Base-by-base conservation (phyloP, 768 basidiomycete species). In the Tulasnella sp. region DNA sequence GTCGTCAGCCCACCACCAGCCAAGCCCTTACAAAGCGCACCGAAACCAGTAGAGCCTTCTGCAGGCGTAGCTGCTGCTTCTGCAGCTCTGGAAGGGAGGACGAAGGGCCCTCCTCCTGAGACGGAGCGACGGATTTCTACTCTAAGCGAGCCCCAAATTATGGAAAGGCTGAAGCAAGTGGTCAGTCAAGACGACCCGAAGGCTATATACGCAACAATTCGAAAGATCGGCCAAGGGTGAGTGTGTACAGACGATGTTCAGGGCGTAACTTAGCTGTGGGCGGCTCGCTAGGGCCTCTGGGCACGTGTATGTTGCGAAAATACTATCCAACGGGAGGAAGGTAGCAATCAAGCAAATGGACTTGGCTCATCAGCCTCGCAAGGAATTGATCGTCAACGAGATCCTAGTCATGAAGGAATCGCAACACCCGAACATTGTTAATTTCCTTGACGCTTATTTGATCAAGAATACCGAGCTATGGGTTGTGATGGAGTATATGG, bases 401-500 rank as follows among this genome's bases (percentile, higher is more conserved):
- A 98, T 98, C 81, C 87, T 98, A 79, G 98, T 99, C 81, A 99
- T 99, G 97, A 97, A 96, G 84, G 98, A 96, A 84, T 95, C 94
- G 37, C 94, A 96, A 80, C 96, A 98, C 83, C 94, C 95, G 40
- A 98, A 98, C 82, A 96, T 98, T 78, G 96, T 98, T 86, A 97
- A 97, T 85, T 98, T 94, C 85, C 85, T 97, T 57, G 93, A 97
- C 7, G 90, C 93, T 32, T 98, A 96, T 84, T 89, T 98, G 67
- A 90, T 98, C 75, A 93, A 92, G 85, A 91, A 87, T 83, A 92
- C 88, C 74, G 95, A 97, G 83, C 89, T 98, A 32, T 98, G 96
- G 96, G 95, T 98, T 67, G 95, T 97, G 78, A 98, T 97, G 96
- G 96, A 98, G 85, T 97, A 94, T 83, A 98, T 98, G 96, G 96